Evolutionary conservation across 2,329 filamentous ascomycete genomes (phyloP).

Genomic region (Metarhizium album): DNA sequence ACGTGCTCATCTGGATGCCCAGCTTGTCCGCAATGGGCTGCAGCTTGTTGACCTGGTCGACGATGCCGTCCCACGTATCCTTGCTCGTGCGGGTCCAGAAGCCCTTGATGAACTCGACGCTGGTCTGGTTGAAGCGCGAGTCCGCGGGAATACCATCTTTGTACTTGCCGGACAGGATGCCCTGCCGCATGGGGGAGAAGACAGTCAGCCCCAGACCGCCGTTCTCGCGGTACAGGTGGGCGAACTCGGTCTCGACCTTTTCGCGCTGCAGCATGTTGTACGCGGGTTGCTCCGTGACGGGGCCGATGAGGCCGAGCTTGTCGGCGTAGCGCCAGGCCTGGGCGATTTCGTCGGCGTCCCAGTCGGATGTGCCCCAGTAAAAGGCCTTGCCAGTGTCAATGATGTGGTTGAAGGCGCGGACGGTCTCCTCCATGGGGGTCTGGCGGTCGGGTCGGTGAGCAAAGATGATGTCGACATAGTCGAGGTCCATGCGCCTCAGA

Average conservation of each 20-base stretch:
- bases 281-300: conserved; percentile 54
- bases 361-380: conserved; percentile 62
- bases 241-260: conserved; percentile 54
- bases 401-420: conserved; percentile 60
- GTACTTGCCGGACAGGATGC: conserved; percentile 58
- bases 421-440: conserved; percentile 61
- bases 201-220: conserved; percentile 49
- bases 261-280: conserved; percentile 54
- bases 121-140: conserved; percentile 45
- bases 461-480: conserved; percentile 59
- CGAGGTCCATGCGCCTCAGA: conserved; percentile 44
- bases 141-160: conserved; percentile 49
- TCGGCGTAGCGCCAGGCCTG: conserved; percentile 52
- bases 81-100: conserved; percentile 40
- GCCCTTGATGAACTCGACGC: conserved; percentile 44
- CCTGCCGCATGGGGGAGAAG: conserved; percentile 47
- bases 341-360: conserved; percentile 55
- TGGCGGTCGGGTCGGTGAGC: conserved; percentile 57
- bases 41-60: conserved; percentile 49
- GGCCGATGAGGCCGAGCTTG: conserved; percentile 48
- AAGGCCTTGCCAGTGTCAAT: conserved; percentile 58
- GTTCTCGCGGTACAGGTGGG: conserved; percentile 47
- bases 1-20: conserved; percentile 42
- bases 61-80: conserved; percentile 42
- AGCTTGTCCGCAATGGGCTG: conserved; percentile 55